These are phyloP conservation scores for Glycine latifolia DNA, from an alignment of 306 rosid species.

Conservation along the genomic window DNA sequence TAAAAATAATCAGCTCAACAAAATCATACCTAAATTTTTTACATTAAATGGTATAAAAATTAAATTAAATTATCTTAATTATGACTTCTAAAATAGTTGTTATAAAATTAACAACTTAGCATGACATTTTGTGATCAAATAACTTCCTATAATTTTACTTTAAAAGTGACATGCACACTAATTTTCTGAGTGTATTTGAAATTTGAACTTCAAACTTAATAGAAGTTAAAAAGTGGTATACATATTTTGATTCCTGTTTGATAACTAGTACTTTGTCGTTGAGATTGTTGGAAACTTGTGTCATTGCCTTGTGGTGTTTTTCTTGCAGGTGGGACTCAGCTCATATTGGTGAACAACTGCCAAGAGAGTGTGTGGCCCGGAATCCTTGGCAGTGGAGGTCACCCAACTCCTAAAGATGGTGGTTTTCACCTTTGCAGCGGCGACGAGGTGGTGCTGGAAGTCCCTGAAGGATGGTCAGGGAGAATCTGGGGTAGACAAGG, in stretches of 20 bases:
- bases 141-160: neutral
- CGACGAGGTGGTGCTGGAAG: slow-evolving; percentile 49
- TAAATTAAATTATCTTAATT: no score
- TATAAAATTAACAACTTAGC: no score
- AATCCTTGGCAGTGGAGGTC: slow-evolving; percentile 65
- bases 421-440: slow-evolving; percentile 74
- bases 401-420: slow-evolving; percentile 60
- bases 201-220: neutral
- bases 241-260: neutral
- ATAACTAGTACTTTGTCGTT: neutral
- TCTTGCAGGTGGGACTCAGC: slow-evolving; percentile 61
- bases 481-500: slow-evolving; percentile 87
- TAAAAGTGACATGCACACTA: neutral
- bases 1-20: no score
- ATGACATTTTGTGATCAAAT: no score
- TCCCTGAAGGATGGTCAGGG: slow-evolving; percentile 72
- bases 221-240: neutral
- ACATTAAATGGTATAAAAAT: no score
- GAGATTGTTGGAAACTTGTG: neutral
- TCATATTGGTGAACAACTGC: slow-evolving; percentile 74
- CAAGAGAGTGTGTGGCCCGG: slow-evolving; percentile 80
- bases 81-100: no score
- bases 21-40: no score
- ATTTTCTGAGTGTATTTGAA: neutral
- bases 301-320: neutral